Evolutionary conservation across 305 asterid genomes (phyloP).

Genomic region (Salvia sclarea): DNA sequence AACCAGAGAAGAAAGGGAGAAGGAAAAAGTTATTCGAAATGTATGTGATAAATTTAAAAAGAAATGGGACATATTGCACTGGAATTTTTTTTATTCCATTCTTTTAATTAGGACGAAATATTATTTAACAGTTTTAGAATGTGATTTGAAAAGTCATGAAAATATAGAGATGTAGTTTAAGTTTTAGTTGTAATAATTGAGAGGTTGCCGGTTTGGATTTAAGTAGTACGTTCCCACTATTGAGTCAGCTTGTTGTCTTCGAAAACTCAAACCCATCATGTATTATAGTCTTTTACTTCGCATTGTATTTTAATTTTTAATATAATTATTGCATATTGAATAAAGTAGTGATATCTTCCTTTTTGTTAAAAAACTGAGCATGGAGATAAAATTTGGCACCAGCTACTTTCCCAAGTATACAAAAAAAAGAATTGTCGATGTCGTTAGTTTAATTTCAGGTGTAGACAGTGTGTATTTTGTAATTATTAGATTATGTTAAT

Average conservation of each 20-base stretch:
- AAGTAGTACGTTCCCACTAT: neutral
- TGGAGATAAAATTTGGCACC: too few species aligned
- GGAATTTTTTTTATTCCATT: neutral
- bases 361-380: too few species aligned
- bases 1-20: neutral
- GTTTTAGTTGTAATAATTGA: neutral
- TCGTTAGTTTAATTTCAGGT: too few species aligned
- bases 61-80: neutral
- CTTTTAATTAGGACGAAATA: neutral
- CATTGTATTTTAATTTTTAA: neutral
- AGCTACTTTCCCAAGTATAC: too few species aligned
- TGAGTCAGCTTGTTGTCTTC: neutral
- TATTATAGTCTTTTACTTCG: neutral
- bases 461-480: too few species aligned
- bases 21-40: neutral
- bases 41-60: neutral
- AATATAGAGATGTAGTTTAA: too few species aligned
- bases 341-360: too few species aligned
- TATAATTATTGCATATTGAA: neutral
- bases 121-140: neutral
- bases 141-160: too few species aligned
- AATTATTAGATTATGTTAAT: too few species aligned
- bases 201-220: neutral
- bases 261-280: neutral
- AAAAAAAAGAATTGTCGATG: too few species aligned